Evolutionary conservation across 345 rosid species (phyloP), one percentile per base, ranked within the genome.

Genomic region (Eucalyptus curtisii): DNA sequence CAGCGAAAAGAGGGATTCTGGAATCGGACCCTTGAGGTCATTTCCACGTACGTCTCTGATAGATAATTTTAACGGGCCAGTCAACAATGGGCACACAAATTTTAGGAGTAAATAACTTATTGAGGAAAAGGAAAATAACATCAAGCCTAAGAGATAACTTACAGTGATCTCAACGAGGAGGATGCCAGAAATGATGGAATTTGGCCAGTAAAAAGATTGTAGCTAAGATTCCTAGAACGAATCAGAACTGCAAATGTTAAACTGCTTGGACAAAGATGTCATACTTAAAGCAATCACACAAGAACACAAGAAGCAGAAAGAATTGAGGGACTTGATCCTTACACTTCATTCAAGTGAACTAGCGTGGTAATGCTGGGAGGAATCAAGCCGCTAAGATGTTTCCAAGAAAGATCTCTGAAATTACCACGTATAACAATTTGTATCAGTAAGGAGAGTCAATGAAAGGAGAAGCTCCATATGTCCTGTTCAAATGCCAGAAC

Each of bases 21-120:
- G 93, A 88, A 92, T 88, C 66, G 49, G 45, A 40, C 95, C 94
- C 24, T 27, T 48, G 48, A 95, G 89, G 76, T 94, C 88, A 90
- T 95, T 94, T 90, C 85, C 86, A 87, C 95, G 92, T 80, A 95
- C 76, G 88, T 95, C 95, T 94, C 97, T 95, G 95, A 86, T 42
- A 19, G 61, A 81, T 53, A 88, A 86, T n/a, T n/a, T 86, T 86
- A 37, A 76, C 47, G 9, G 11, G 30, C 84, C 25, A 76, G 47
- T 76, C 47, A 76, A 76, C 4, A 25, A 20, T 6, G 47, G 47
- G 47, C 84, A 3, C 84, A 76, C 14, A 37, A 76, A 76, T 37
- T 37, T 76, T 25, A 86, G 49, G 66, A 50, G 87, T 20, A 86
- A 48, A 50, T 50, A 44, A 37, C 45, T 71, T 71, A 71, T n/a